Conservation (phyloP, 495 filamentous ascomycete genomes). For the Acidiella bohemica region DNA sequence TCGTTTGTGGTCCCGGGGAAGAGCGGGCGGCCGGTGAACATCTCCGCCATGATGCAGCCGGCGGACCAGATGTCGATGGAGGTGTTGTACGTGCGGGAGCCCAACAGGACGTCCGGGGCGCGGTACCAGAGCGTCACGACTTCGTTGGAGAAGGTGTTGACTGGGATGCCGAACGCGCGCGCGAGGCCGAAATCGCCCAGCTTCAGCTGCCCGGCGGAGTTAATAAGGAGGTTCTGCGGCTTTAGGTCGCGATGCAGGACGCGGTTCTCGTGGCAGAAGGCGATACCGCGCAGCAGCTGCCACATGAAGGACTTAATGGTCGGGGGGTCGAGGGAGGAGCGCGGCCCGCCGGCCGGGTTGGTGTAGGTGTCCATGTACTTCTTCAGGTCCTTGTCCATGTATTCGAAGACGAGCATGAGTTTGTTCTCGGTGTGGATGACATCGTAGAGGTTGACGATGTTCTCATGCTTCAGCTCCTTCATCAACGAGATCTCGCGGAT, state of each 20-base stretch:
- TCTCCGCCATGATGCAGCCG: slow-evolving; percentile 97
- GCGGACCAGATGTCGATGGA: slow-evolving; percentile 98
- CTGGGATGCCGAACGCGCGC: slow-evolving; percentile 86
- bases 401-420: slow-evolving; percentile 89
- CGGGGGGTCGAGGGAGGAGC: slow-evolving; percentile 65
- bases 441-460: slow-evolving; percentile 83
- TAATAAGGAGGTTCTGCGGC: slow-evolving; percentile 90
- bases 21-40: slow-evolving; percentile 85
- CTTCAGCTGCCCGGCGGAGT: slow-evolving; percentile 51
- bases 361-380: slow-evolving; percentile 76
- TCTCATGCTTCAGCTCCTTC: slow-evolving; percentile 93
- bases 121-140: slow-evolving; percentile 96
- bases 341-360: slow-evolving; percentile 41
- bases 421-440: slow-evolving; percentile 97
- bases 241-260: slow-evolving; percentile 94
- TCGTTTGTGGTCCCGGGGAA: slow-evolving; percentile 95
- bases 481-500: slow-evolving; percentile 93
- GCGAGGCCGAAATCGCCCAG: slow-evolving; percentile 92
- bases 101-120: slow-evolving; percentile 83
- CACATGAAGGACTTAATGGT: slow-evolving; percentile 98
- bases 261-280: slow-evolving; percentile 91
- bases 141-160: slow-evolving; percentile 97
- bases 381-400: slow-evolving; percentile 86
- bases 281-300: slow-evolving; percentile 84
- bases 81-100: slow-evolving; percentile 85